Base-by-base conservation (phyloP, 2,329 filamentous ascomycete genomes). In the Botryosphaeria dothidea region DNA sequence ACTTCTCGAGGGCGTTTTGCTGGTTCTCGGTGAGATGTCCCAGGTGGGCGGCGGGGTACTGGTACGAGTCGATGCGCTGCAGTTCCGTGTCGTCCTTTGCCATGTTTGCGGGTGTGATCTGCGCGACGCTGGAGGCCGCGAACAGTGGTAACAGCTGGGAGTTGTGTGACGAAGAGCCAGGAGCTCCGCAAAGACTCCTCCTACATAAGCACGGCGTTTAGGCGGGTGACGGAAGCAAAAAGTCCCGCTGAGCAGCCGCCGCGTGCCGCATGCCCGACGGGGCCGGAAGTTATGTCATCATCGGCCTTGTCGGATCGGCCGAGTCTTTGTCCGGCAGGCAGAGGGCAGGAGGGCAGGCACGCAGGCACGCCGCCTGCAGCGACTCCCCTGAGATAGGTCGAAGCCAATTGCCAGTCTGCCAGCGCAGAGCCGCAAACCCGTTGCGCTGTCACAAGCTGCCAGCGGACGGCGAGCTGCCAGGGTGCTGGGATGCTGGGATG, bases 11-110 rank as follows among this genome's bases (percentile, higher is more conserved):
- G 19, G 89, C 87, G 31, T 83, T 79, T 69, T 88, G 84, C 80
- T 97, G 91, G 58, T 86, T 82, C 21, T 84, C 80, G 27, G 82
- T 91, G 66, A 97, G 83, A 77, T 94, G 90, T 56, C 92, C 90
- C 51, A 94, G 81, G 75, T 96, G 93, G n/a, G 92, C 93, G 56
- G 85, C 81, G 2, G 91, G 91, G 77, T 90, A 93, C 73, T 83
- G 78, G 69, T 76, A 78, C n/a, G 77, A 79, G 67, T 79, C 77
- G 67, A 76, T 66, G 66, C 74, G 70, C 51, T 67, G 69, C 34
- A 79, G 73, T 29, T 78, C 74, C 4, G 52, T 46, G 21, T 63
- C 36, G 48, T 63, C 60, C 23, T 54, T 52, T 3, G 61, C 36
- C 61, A 64, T 64, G 49, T 21, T 34, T 64, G 61, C 36, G 31